A percentile compares a stretch with the other conserved stretches of the same genome.
Evolutionary conservation across 768 basidiomycete genomes (phyloP).

Genomic region (Tephrocybe sp.): DNA sequence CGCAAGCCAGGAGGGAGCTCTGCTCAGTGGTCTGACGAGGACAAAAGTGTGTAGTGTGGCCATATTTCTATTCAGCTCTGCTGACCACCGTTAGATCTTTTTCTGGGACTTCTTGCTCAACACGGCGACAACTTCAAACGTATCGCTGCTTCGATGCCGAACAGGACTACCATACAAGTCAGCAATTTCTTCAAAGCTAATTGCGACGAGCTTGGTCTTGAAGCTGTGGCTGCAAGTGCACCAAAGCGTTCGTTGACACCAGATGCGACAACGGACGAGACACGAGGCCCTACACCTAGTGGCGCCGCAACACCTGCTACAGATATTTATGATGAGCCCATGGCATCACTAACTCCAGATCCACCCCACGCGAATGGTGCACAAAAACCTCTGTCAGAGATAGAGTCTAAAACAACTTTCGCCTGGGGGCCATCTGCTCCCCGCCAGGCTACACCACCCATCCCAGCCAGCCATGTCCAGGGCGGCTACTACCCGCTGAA

Average conservation of each 20-base stretch:
- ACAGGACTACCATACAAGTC: constrained; percentile 62
- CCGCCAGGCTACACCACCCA: background rate
- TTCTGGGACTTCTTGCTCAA: constrained; percentile 55
- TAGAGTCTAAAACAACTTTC: constrained; percentile 1
- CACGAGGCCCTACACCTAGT: constrained; percentile 24
- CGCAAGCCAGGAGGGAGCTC: constrained; percentile 20
- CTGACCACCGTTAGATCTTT: constrained; percentile 36
- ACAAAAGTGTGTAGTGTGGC: constrained; percentile 49
- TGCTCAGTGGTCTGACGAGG: constrained; percentile 64
- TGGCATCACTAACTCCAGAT: constrained; percentile 19
- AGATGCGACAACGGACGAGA: constrained; percentile 14
- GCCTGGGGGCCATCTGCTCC: constrained; percentile 3
- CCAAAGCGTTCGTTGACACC: constrained; percentile 43
- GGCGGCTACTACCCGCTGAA: constrained; percentile 11
- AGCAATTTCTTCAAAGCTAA: constrained; percentile 51
- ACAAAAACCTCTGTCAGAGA: constrained; percentile 2
- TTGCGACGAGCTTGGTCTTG: constrained; percentile 38
- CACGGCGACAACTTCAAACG: constrained; percentile 68
- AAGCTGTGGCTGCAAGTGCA: constrained; percentile 37
- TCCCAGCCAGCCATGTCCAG: constrained; percentile 11
- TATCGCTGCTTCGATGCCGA: constrained; percentile 68
- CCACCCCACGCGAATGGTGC: constrained; percentile 1
- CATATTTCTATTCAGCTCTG: constrained; percentile 1
- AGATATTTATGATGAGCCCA: constrained; percentile 16
- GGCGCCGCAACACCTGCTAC: constrained; percentile 19